Conservation (phyloP, 176 grass and related monocot genomes). For the Zea mays region DNA sequence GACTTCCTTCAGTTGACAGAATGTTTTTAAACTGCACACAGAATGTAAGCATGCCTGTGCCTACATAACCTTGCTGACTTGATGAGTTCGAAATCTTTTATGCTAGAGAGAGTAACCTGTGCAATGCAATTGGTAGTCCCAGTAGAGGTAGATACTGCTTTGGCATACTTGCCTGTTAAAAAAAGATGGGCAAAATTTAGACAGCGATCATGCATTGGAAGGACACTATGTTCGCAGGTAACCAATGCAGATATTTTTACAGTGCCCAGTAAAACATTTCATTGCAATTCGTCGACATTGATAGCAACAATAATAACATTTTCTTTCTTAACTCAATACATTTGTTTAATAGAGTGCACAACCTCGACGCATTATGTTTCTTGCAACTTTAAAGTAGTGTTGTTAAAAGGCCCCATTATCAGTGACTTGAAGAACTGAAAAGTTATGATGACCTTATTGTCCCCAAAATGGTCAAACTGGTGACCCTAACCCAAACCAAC, state of each 20-base stretch:
- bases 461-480: background rate
- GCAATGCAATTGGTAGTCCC: conserved; percentile 84
- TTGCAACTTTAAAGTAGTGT: background rate
- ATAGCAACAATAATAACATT: background rate
- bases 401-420: background rate
- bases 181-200: conserved; percentile 24
- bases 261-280: background rate
- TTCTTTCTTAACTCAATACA: background rate
- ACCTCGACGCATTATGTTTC: background rate
- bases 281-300: background rate
- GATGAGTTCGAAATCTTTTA: background rate
- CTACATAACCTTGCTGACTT: conserved; percentile 7
- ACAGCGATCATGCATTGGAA: conserved; percentile 13
- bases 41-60: conserved; percentile 21
- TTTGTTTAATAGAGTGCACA: background rate
- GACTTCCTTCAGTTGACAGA: conserved; percentile 77
- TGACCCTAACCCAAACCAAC: background rate
- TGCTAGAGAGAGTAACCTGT: conserved; percentile 61
- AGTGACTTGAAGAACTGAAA: background rate
- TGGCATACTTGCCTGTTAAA: conserved; percentile 83
- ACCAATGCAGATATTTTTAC: background rate
- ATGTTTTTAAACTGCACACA: conserved; percentile 70
- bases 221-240: background rate
- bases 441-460: background rate
- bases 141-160: conserved; percentile 90